A percentile compares a stretch with the other conserved stretches of the same genome.
Conservation (phyloP, 1,139 yeast species). For the Taphrina betulina region DNA sequence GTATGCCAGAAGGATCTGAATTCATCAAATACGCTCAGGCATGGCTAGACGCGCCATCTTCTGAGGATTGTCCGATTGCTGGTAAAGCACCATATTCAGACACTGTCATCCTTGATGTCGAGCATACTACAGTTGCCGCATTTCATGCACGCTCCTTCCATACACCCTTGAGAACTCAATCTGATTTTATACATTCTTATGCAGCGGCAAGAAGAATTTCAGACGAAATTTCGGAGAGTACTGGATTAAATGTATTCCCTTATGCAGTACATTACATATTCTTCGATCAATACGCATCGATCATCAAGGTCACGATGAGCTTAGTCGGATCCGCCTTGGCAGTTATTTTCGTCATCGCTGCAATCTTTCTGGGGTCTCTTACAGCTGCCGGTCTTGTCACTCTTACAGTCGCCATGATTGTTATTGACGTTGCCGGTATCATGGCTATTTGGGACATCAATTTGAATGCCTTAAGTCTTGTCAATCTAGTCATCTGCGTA, state of each 20-base stretch:
- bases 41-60: constrained; percentile 79
- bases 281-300: constrained; percentile 79
- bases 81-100: constrained; percentile 88
- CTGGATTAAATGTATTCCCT: constrained; percentile 69
- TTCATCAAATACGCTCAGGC: constrained; percentile 70
- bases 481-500: constrained; percentile 81
- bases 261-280: constrained; percentile 90
- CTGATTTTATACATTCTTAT: constrained; percentile 79
- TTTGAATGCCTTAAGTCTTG: constrained; percentile 84
- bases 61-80: constrained; percentile 87
- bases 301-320: constrained; percentile 57
- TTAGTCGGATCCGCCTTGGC: constrained; percentile 58
- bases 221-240: constrained; percentile 52
- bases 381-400: constrained; percentile 59
- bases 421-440: constrained; percentile 73
- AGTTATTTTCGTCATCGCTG: constrained; percentile 57
- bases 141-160: constrained; percentile 81
- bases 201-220: constrained; percentile 70
- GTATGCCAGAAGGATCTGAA: constrained; percentile 73
- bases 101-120: constrained; percentile 54
- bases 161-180: constrained; percentile 72
- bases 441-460: constrained; percentile 75
- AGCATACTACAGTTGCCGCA: constrained; percentile 50
- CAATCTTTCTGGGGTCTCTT: constrained; percentile 65
- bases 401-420: constrained; percentile 60